phyloP scores from a whole-genome alignment of 495 filamentous ascomycete genomes.

The Xylaria scruposa region DNA sequence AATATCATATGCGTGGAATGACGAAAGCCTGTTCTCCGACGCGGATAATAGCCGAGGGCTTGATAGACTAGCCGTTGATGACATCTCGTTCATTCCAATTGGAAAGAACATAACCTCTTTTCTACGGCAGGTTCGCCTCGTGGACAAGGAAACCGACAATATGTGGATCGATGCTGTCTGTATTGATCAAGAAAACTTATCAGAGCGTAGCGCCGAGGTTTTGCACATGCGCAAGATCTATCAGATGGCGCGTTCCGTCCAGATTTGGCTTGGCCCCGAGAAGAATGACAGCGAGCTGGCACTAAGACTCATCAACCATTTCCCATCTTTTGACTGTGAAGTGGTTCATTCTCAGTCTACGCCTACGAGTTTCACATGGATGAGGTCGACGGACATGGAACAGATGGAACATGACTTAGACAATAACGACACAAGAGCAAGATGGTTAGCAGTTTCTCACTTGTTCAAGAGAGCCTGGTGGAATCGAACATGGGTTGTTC shows the following conservation, averaged over 20 bases:
- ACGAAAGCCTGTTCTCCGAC: background rate
- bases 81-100: background rate
- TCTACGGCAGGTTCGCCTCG: background rate
- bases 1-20: background rate
- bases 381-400: background rate
- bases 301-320: background rate
- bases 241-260: background rate
- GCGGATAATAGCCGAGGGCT: background rate
- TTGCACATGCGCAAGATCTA: background rate
- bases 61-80: background rate
- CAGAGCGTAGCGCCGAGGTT: background rate
- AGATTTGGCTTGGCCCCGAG: background rate
- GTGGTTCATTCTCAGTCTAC: background rate
- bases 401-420: background rate
- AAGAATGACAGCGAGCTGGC: background rate
- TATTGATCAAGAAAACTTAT: background rate
- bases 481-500: background rate
- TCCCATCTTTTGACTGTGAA: background rate
- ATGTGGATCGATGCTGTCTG: background rate
- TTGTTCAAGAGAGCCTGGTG: background rate
- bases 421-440: background rate
- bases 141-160: background rate
- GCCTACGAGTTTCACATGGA: background rate
- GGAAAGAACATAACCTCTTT: background rate
- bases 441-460: background rate